Conservation (phyloP, 129 eudicot species). For the Pittosporum tobira region DNA sequence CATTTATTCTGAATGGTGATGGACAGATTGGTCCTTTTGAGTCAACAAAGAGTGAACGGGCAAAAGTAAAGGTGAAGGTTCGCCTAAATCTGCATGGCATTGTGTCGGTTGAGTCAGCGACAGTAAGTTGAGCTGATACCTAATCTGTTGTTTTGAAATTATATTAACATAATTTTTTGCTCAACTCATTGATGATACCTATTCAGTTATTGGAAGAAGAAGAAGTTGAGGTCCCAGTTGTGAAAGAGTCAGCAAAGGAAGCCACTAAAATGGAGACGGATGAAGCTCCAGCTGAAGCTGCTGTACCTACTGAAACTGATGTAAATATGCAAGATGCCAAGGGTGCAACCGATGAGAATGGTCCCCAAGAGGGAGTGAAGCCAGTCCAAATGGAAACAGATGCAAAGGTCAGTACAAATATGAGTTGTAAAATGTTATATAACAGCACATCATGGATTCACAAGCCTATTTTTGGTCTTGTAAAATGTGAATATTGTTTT, state of each 20-base stretch:
- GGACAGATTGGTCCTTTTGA: conserved; percentile 89
- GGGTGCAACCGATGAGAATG: conserved; percentile 46
- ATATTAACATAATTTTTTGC: too few relatives aligned
- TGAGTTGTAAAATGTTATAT: neutral
- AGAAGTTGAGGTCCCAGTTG: conserved; percentile 69
- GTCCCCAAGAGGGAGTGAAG: conserved; percentile 46
- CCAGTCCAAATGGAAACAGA: conserved; percentile 78
- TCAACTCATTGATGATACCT: too few relatives aligned
- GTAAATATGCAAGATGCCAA: conserved; percentile 83
- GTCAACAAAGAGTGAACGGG: conserved; percentile 63
- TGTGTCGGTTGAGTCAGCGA: conserved; percentile 81
- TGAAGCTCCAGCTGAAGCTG: conserved; percentile 38
- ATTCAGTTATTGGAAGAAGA: conserved; percentile 89
- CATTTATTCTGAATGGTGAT: neutral
- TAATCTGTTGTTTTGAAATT: neutral
- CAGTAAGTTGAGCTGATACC: conserved; percentile 31
- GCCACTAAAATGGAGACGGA: conserved; percentile 73
- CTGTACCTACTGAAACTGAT: conserved; percentile 43
- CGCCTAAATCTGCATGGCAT: conserved; percentile 79
- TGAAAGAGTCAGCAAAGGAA: conserved; percentile 42
- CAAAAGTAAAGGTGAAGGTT: conserved; percentile 70
- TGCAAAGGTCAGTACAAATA: conserved; percentile 44
- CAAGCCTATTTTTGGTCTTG: neutral
- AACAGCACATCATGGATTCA: too few relatives aligned
- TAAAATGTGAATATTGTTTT: too few relatives aligned